Base-by-base conservation (phyloP, 2,329 filamentous ascomycete species). In the Fusarium buxicola region DNA sequence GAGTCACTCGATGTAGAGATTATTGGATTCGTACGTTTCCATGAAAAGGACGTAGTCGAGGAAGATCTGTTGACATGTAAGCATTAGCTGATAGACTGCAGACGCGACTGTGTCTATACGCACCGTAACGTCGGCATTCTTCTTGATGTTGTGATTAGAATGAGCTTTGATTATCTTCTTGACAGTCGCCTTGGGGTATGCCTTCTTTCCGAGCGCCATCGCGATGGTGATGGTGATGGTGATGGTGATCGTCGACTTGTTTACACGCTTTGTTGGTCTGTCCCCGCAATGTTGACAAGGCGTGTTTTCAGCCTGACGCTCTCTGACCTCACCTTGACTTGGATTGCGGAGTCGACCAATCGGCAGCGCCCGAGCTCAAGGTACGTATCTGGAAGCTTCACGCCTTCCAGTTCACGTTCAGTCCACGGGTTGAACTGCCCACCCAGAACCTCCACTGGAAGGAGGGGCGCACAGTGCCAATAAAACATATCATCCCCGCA, bases 121-220 rank as follows among this genome's bases (percentile, higher is more conserved):
- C 78, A 96, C 92, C 78, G 94, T 82, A 55, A 96, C 88, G 77
- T 97, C 94, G 27, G 89, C 90, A 76, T 95, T 94, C 77, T 92
- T 95, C 80, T 89, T 92, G 63, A 96, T 77, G 64, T 85, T 90
- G 73, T 89, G 88, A 63, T 91, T 90, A 8, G 92, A 90, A 76
- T 96, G 92, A 15, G 92, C 92, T 78, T 96, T 97, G 71, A 96
- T 84, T 58, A 96, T 94, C 76, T 93, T 94, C 77, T 93, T 95
- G 69, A 97, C 83, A 0, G 92, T 95, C 15, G 87, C 88, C 62
- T 93, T 89, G 10, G 93, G 93, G 72, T 96, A 97, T 12, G 92
- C 82, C 69, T 92, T 94, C 72, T 89, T 88, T 18, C 86, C 82
- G 11, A 76, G 69, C 4, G 73, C 75, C 75, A 78, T 77, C 34